Evolutionary conservation across 768 basidiomycete species (phyloP).

Genomic region (Serendipita vermifera): DNA sequence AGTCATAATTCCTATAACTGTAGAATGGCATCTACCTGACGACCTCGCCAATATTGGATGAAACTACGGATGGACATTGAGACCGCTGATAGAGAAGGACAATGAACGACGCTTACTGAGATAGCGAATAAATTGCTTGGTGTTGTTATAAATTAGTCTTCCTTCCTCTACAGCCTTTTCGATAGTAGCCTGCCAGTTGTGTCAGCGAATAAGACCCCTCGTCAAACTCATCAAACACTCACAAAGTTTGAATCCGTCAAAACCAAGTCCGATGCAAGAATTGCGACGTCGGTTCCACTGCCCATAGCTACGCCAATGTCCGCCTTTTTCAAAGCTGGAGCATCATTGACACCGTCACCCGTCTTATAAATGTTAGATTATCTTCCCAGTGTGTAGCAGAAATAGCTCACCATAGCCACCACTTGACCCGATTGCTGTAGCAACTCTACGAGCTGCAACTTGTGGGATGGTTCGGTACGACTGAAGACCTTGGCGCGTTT

Average conservation of each 20-base stretch:
- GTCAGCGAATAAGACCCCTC: too few relatives aligned
- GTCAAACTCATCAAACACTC: too few relatives aligned
- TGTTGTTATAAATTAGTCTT: conserved; percentile 96
- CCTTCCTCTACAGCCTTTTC: conserved; percentile 96
- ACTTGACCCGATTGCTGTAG: conserved; percentile 84
- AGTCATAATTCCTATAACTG: neutral
- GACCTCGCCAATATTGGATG: conserved; percentile 18
- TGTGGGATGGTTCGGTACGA: conserved; percentile 90
- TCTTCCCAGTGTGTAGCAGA: conserved; percentile 10
- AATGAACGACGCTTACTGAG: conserved; percentile 54
- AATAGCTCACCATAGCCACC: conserved; percentile 74
- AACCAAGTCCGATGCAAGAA: conserved; percentile 96
- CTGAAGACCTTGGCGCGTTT: conserved; percentile 82
- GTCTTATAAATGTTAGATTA: conserved; percentile 38
- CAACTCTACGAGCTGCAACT: conserved; percentile 86
- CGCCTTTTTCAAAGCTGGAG: conserved; percentile 90
- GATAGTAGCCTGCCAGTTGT: too few relatives aligned
- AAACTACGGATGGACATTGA: conserved; percentile 13
- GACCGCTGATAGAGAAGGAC: neutral
- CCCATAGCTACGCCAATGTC: conserved; percentile 99
- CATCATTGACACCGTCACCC: conserved; percentile 97
- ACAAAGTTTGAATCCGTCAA: conserved; percentile 94
- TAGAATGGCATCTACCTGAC: conserved; percentile 19
- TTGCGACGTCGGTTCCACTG: conserved; percentile 96
- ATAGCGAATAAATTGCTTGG: conserved; percentile 99